A percentile compares a stretch with the other conserved stretches of the same genome.
Conservation (phyloP, 225 moss, liverwort and hornwort species). For the Pleurozium schreberi region DNA sequence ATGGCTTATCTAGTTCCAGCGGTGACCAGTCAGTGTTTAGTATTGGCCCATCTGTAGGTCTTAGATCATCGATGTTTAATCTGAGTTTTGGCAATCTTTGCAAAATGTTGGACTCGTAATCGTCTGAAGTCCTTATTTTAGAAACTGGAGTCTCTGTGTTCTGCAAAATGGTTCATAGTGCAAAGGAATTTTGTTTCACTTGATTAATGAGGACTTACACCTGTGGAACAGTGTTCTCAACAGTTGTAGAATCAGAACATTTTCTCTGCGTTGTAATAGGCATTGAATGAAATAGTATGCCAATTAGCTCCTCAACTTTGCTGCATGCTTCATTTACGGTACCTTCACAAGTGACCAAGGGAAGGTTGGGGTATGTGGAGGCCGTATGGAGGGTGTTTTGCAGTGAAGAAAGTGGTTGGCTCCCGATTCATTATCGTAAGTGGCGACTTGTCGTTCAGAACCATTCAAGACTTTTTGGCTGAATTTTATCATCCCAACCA, state of each 20-base stretch:
- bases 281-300: background rate
- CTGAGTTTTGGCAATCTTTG: background rate
- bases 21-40: background rate
- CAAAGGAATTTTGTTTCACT: background rate
- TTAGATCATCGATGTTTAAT: background rate
- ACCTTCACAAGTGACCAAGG: background rate
- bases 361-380: constrained; percentile 14
- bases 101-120: background rate
- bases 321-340: background rate
- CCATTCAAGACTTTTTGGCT: constrained; percentile 74
- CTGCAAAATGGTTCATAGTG: background rate
- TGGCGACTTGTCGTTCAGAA: constrained; percentile 62
- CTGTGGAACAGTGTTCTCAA: background rate
- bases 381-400: constrained; percentile 81
- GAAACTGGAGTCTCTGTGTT: background rate
- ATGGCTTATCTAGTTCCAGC: background rate
- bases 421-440: constrained; percentile 78
- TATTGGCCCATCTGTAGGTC: background rate
- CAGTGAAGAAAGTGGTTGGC: constrained; percentile 61
- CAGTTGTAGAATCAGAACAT: background rate
- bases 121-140: background rate
- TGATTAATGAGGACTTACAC: background rate
- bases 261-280: background rate
- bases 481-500: constrained; percentile 86
- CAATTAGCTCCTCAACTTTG: background rate